Conservation (phyloP, 2,329 filamentous ascomycete species). For the Cordyceps militaris region DNA sequence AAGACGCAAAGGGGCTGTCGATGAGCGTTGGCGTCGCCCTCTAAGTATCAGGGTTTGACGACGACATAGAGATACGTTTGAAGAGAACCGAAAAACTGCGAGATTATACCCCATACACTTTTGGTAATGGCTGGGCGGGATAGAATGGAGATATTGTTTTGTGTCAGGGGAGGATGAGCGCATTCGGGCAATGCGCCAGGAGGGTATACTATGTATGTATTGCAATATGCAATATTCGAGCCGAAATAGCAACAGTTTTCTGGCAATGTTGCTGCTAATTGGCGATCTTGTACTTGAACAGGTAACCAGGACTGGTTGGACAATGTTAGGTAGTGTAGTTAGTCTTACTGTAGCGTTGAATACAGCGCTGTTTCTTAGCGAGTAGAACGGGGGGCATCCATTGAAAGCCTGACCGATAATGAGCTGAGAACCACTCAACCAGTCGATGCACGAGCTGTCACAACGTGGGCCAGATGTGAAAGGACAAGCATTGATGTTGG, state of each 20-base stretch:
- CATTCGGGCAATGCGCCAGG: slow-evolving; percentile 6
- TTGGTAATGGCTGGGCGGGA: background rate
- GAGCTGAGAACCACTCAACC: slow-evolving; percentile 40
- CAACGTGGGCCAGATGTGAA: background rate
- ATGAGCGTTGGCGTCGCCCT: slow-evolving; percentile 24
- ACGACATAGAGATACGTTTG: background rate
- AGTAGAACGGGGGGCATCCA: no score
- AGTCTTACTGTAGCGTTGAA: slow-evolving; percentile 13
- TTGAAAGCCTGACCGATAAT: slow-evolving; percentile 18
- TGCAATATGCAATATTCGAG: background rate
- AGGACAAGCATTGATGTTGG: background rate
- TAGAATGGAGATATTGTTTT: background rate
- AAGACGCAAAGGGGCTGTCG: slow-evolving; percentile 15
- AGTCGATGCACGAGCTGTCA: background rate
- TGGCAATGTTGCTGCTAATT: background rate
- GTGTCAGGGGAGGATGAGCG: background rate
- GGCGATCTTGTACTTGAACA: slow-evolving; percentile 1
- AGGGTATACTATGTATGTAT: background rate
- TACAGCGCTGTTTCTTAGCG: background rate
- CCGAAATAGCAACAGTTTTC: background rate
- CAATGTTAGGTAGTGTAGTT: slow-evolving; percentile 13
- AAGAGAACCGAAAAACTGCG: background rate
- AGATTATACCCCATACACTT: slow-evolving; percentile 9
- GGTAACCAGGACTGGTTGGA: slow-evolving; percentile 7
- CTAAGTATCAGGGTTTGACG: slow-evolving; percentile 14